Percentiles rank a stretch among this genome's conserved stretches.
Evolutionary conservation across 352 stramenopile genomes (phyloP).

Genomic region (Globisporangium solare): DNA sequence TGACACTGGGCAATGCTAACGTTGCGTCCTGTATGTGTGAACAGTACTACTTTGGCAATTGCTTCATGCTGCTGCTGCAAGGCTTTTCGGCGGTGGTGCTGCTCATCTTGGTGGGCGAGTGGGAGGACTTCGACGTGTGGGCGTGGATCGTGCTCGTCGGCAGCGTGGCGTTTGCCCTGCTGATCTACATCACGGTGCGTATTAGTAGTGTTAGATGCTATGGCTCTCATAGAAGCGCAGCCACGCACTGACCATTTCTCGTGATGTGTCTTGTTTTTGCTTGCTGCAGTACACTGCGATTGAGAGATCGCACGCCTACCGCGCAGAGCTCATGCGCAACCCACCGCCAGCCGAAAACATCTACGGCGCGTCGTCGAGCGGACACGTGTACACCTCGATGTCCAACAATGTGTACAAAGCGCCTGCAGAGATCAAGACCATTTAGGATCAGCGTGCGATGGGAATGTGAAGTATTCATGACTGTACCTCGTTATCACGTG

Average conservation of each 20-base stretch:
- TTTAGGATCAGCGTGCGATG: conserved; percentile 22
- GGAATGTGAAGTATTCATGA: not conserved
- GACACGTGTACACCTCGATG: conserved; percentile 69
- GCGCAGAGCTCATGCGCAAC: conserved; percentile 82
- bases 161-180: conserved; percentile 56
- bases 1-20: not conserved
- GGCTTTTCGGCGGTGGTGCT: conserved; percentile 67
- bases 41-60: conserved; percentile 88
- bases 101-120: conserved; percentile 72
- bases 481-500: not conserved
- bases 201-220: too few relatives aligned
- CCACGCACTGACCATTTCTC: not conserved
- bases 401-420: conserved; percentile 38
- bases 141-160: conserved; percentile 68
- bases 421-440: conserved; percentile 67
- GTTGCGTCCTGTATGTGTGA: not conserved
- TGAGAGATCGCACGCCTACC: conserved; percentile 70
- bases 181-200: conserved; percentile 65
- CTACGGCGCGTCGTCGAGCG: conserved; percentile 41
- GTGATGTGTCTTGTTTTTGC: not conserved
- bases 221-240: too few relatives aligned
- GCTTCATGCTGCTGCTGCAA: conserved; percentile 80
- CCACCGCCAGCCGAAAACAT: conserved; percentile 72
- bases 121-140: conserved; percentile 72
- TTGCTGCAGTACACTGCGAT: conserved; percentile 60